These are phyloP conservation scores for Yamadazyma pseudoaaseri DNA, from an alignment of 1,139 yeast species.

Conservation along the genomic window DNA sequence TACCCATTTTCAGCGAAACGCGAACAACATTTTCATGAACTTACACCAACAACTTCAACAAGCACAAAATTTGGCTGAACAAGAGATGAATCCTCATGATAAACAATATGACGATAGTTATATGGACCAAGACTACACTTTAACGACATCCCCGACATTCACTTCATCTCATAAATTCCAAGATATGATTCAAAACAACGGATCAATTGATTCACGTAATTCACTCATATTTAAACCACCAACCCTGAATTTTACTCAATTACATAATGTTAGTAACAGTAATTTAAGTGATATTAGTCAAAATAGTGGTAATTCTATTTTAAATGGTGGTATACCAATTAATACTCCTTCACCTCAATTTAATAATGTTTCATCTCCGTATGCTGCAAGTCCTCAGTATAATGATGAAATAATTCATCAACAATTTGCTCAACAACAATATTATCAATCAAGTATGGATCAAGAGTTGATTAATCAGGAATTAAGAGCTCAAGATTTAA, in stretches of 20 bases:
- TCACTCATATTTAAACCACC: constrained; percentile 44
- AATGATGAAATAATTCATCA: constrained; percentile 17
- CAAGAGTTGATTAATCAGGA: constrained; percentile 4
- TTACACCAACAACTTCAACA: constrained; percentile 13
- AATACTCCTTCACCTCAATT: constrained; percentile 18
- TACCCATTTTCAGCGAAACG: too few relatives aligned
- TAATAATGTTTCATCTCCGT: constrained; percentile 1
- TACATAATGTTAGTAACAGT: constrained; percentile 41
- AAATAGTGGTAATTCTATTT: constrained; percentile 9
- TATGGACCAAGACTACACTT: constrained; percentile 41
- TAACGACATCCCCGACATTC: constrained; percentile 19
- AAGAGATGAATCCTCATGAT: constrained; percentile 6
- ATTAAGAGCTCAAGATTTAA: constrained; percentile 1
- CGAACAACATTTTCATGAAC: too few relatives aligned
- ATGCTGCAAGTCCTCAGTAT: constrained; percentile 16
- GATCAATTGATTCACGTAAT: constrained; percentile 29
- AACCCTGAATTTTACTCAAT: constrained; percentile 35
- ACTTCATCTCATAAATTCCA: constrained; percentile 13
- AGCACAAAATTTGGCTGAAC: constrained; percentile 14
- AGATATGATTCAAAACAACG: constrained; percentile 16
- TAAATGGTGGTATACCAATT: background rate
- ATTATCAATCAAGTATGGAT: constrained; percentile 2
- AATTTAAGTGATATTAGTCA: constrained; percentile 26
- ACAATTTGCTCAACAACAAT: constrained; percentile 18
- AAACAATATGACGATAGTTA: constrained; percentile 26